phyloP scores from a whole-genome alignment of 345 rosid genomes.

The Triadica sebifera region DNA sequence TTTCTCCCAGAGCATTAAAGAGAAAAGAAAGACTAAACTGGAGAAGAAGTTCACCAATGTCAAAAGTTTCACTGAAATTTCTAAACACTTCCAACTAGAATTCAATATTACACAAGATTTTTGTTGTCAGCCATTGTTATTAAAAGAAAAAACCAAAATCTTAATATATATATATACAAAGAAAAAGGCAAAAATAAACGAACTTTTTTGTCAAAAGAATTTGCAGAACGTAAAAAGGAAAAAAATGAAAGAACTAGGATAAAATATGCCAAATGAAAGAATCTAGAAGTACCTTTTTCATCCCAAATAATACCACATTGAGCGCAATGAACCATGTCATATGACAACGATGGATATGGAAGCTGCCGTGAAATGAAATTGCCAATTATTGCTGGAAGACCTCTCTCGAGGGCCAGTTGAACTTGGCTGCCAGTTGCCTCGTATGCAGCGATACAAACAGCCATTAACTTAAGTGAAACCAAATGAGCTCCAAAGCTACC shows the following conservation, averaged over 20 bases:
- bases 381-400: slow-evolving; percentile 96
- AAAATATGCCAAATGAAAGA: slow-evolving; percentile 3
- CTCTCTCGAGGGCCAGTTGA: slow-evolving; percentile 94
- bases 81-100: no score
- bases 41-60: no score
- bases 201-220: not conserved
- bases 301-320: slow-evolving; percentile 89
- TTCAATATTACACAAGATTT: no score
- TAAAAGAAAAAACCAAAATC: no score
- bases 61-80: no score
- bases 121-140: no score
- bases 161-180: no score
- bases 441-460: slow-evolving; percentile 83
- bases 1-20: no score
- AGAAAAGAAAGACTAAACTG: no score
- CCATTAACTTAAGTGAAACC: slow-evolving; percentile 73
- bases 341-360: slow-evolving; percentile 89
- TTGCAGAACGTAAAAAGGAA: not conserved
- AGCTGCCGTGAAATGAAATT: slow-evolving; percentile 76
- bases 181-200: no score
- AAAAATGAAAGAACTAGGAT: not conserved
- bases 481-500: slow-evolving; percentile 98
- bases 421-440: slow-evolving; percentile 98
- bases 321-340: slow-evolving; percentile 97
- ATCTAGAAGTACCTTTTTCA: slow-evolving; percentile 61